Base-by-base conservation (phyloP, 1,284 basidiomycete genomes). In the Peniophora sp. region DNA sequence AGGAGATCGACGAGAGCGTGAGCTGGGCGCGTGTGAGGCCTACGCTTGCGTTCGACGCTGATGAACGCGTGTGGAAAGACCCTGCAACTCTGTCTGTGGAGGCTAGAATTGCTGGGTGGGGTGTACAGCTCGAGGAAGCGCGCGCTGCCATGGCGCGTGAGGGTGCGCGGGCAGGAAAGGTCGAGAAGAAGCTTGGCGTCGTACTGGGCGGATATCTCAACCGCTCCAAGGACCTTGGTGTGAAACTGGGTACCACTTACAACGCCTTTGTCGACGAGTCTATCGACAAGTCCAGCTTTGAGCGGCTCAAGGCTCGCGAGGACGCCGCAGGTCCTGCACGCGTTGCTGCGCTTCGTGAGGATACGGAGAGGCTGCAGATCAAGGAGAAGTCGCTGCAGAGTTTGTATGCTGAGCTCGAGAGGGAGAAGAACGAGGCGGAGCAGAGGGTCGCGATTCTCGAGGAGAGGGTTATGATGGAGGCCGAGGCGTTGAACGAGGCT, bases 101-200 rank as follows among this genome's bases (percentile, higher is more conserved):
- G 32, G 75, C 79, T 45, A 79, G 87, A 6, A 69, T 84, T 27
- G 75, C 75, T 1, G 92, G 91, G 0, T 86, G 89, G 60, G 64
- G 71, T 0, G 63, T 74, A 6, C 69, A 86, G 47, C 72, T 98
- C 50, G 74, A 80, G 11, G 71, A 81, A 41, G 75, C 76, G 51
- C 80, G 85, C 22, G 83, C 84, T n/a, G 68, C 71, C 45, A 92
- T 99, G 85, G 70, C 82, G n/a, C 82, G 80, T 60, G 88, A 92
- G 61, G 91, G 92, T 0, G 78, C 74, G 46, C 89, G 87, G 61
- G 87, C 90, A 0, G 69, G 80, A 39, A 99, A 98, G 71, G 67
- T 78, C 3, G 97, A 99, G 73, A 97, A 96, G 79, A 95, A 93
- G 67, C 80, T 99, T 17, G 79, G 74, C 12, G 83, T 96, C 56